Percentiles rank a stretch among this genome's conserved stretches.
phyloP scores from a whole-genome alignment of 352 stramenopile species.

The Blastocystis sp. region DNA sequence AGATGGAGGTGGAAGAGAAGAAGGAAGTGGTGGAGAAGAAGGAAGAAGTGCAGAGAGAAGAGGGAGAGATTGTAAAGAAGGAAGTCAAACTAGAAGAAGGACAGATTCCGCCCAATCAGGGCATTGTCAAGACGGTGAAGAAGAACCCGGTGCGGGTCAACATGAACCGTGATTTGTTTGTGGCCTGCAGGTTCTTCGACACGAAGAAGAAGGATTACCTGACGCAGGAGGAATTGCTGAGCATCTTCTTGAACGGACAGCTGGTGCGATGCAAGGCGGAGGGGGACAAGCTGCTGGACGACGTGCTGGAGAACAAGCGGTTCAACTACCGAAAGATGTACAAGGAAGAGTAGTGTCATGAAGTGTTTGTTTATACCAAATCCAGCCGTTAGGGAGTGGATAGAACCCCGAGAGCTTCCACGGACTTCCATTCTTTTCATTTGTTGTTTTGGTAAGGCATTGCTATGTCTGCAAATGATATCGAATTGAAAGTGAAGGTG shows the following conservation, averaged over 20 bases:
- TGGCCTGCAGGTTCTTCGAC: slow-evolving; percentile 57
- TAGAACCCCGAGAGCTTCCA: background rate
- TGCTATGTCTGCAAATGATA: background rate
- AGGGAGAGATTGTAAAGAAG: background rate
- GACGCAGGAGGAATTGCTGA: slow-evolving; percentile 28
- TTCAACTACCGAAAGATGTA: slow-evolving; percentile 33
- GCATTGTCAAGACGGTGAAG: background rate
- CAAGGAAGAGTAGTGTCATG: background rate
- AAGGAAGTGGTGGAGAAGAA: background rate
- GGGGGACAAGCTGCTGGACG: slow-evolving; percentile 8
- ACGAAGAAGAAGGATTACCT: slow-evolving; percentile 45
- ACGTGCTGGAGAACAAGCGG: background rate
- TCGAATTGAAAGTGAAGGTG: slow-evolving; percentile 21
- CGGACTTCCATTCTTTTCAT: background rate
- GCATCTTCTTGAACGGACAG: slow-evolving; percentile 23
- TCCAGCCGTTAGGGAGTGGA: background rate
- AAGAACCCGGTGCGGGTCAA: background rate
- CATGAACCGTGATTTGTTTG: slow-evolving; percentile 48
- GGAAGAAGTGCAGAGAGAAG: background rate
- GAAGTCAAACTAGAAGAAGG: background rate
- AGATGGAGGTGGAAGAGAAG: background rate
- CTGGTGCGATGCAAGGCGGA: slow-evolving; percentile 45
- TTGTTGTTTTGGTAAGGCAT: background rate
- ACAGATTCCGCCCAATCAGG: background rate
- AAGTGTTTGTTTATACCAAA: slow-evolving; percentile 7